Evolutionary conservation across 1,284 basidiomycete species (phyloP).

Genomic region (Boletus sp.): DNA sequence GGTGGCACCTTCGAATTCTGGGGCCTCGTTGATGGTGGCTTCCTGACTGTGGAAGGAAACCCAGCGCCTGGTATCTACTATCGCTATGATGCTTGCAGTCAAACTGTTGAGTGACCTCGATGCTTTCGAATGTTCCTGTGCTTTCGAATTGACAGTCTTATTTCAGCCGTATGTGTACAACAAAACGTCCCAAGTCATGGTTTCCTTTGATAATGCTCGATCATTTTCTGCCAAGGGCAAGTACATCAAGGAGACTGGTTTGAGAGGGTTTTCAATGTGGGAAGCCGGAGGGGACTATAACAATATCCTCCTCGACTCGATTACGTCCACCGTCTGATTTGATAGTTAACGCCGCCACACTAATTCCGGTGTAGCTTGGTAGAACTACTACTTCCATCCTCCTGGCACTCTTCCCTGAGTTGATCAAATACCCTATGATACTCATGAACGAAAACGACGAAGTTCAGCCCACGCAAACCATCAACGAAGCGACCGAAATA

Average conservation of each 20-base stretch:
- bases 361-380: background rate
- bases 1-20: conserved; percentile 42
- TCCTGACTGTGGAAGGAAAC: conserved; percentile 38
- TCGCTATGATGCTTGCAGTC: conserved; percentile 44
- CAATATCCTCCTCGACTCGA: conserved; percentile 49
- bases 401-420: background rate
- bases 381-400: background rate
- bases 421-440: background rate
- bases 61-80: conserved; percentile 38
- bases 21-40: conserved; percentile 40
- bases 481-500: background rate
- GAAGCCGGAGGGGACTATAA: conserved; percentile 52
- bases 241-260: conserved; percentile 43
- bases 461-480: background rate
- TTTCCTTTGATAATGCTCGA: conserved; percentile 37
- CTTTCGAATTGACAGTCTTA: conserved; percentile 1
- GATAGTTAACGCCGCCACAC: background rate
- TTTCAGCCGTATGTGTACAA: conserved; percentile 47
- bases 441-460: conserved; percentile 7
- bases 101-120: conserved; percentile 39
- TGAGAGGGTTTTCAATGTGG: conserved; percentile 57
- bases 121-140: background rate
- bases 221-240: conserved; percentile 56
- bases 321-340: conserved; percentile 41
- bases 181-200: conserved; percentile 34